Evolutionary conservation across 768 basidiomycete species (phyloP), one percentile per base, ranked within the genome.

Genomic region (Suillus decipiens): DNA sequence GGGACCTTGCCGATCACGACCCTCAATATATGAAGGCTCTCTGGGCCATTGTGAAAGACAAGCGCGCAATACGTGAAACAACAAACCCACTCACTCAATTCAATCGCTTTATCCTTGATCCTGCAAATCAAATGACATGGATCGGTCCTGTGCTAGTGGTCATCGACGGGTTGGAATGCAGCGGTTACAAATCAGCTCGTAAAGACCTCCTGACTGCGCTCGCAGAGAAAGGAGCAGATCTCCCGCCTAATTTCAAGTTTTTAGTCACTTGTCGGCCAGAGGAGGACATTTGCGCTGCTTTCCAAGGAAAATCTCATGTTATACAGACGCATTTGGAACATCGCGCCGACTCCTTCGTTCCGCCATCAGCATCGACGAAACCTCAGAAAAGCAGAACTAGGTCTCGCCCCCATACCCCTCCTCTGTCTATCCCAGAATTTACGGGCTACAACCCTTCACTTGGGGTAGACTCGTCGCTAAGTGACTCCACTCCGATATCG

Each of bases 141-240:
- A 59, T 73, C 14, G 75, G 75, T 0, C 77, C 78, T 14, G 53
- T 79, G 2, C 47, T 79, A 12, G 60, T 79, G 8, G 68, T 79
- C 22, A 70, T 79, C 19, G 78, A 80, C 48, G 77, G 68, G 11
- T 65, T 78, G n/a, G 73, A 77, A 39, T 69, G 71, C 58, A 72
- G 73, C 50, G 69, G 68, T 8, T 66, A 72, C 33, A 56, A 19
- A 7, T 17, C 59, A 9, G 34, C 31, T 61, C 71, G 72, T 22
- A 59, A 63, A 17, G 51, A 59, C 1, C 65, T 79, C 45, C 67
- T 79, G 10, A 34, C 36, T 6, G 56, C 66, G 33, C 28, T 76
- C 43, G 58, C 64, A n/a, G 43, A 45, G 17, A 51, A 42, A 47
- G 48, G 58, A 3, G 39, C 65, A 3, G 54, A 58, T 6, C 55